Percentiles rank a stretch among this genome's conserved stretches.
Evolutionary conservation across 2,329 filamentous ascomycete species (phyloP).

Genomic region (Thelonectria rubi): DNA sequence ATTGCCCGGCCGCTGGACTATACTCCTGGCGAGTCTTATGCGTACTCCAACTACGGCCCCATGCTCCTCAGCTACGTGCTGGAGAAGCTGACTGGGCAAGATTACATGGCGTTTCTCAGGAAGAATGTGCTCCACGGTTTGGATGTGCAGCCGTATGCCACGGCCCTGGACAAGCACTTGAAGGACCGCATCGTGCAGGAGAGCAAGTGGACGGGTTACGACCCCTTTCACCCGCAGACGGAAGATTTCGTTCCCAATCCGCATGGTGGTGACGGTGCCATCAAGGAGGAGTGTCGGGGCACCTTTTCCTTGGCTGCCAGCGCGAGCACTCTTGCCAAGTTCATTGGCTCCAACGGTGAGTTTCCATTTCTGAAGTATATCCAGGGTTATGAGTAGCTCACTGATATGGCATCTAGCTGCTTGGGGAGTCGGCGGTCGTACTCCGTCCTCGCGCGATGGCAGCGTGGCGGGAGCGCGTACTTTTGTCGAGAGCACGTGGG

Average conservation of each 20-base stretch:
- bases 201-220: conserved; percentile 17
- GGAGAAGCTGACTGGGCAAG: conserved; percentile 25
- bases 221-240: conserved; percentile 18
- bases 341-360: conserved; percentile 24
- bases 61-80: conserved; percentile 30
- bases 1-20: conserved; percentile 22
- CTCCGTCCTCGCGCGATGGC: conserved; percentile 19
- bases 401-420: conserved; percentile 18
- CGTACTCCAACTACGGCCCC: conserved; percentile 31
- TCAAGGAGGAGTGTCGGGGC: conserved; percentile 34
- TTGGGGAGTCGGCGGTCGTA: conserved; percentile 13
- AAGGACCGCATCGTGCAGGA: conserved; percentile 30
- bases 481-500: conserved; percentile 4
- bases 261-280: conserved; percentile 27
- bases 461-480: conserved; percentile 20
- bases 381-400: too few species aligned
- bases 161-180: conserved; percentile 7
- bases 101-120: conserved; percentile 29
- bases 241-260: conserved; percentile 9
- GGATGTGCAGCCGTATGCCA: conserved; percentile 27
- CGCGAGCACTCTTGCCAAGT: conserved; percentile 28
- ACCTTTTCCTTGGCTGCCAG: conserved; percentile 29
- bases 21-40: conserved; percentile 15
- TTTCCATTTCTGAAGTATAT: neutral
- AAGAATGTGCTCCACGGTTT: conserved; percentile 25